Evolutionary conservation across 1,139 yeast genomes (phyloP).

Genomic region (Geotrichum aggregatum): DNA sequence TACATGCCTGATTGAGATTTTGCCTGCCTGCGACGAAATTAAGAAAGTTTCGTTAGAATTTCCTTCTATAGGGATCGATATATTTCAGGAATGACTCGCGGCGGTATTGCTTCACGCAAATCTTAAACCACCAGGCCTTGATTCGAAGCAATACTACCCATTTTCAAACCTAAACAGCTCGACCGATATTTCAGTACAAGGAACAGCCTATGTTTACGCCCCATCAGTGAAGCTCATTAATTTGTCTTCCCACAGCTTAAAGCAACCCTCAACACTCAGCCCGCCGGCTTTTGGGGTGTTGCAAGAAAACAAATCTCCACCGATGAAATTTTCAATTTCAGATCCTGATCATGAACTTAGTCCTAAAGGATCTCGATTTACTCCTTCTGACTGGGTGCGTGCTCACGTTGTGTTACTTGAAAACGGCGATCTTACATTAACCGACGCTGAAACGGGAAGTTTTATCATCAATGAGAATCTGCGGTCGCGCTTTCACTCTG

Average conservation of each 20-base stretch:
- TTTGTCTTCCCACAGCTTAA: conserved; percentile 9
- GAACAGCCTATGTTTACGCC: background rate
- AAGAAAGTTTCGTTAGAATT: background rate
- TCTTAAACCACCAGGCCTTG: conserved; percentile 29
- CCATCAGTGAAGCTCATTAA: conserved; percentile 9
- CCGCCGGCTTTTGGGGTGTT: background rate
- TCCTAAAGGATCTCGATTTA: conserved; percentile 27
- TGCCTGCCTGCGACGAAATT: background rate
- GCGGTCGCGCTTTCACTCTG: conserved; percentile 54
- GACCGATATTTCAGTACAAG: conserved; percentile 1
- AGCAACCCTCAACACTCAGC: background rate
- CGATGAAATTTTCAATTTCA: too few species aligned
- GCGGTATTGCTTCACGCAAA: conserved; percentile 27
- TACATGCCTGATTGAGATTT: background rate
- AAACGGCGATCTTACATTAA: conserved; percentile 60
- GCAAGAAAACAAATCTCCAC: background rate
- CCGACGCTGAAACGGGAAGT: conserved; percentile 64
- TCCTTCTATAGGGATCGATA: background rate
- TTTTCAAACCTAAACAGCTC: conserved; percentile 9
- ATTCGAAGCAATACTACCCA: conserved; percentile 27
- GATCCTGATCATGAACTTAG: conserved; percentile 19
- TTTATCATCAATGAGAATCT: conserved; percentile 61
- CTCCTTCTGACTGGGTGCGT: conserved; percentile 62
- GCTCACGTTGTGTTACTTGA: conserved; percentile 70
- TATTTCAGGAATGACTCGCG: conserved; percentile 15